Evolutionary conservation across 352 stramenopile genomes (phyloP), one percentile per base, ranked within the genome.

Genomic region (Phytophthora megakarya): DNA sequence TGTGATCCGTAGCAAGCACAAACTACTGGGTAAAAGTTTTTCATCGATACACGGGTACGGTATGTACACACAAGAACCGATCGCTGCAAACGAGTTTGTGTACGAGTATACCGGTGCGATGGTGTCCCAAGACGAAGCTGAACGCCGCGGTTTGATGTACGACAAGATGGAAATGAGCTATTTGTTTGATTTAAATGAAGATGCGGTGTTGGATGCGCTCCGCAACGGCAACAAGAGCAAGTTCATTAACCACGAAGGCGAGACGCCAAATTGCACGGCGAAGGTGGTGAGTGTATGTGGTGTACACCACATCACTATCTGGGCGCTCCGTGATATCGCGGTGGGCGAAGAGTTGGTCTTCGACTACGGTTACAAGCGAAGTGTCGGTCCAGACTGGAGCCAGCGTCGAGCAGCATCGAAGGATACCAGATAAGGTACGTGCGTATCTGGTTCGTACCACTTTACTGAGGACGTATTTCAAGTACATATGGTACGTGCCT

Each of bases 191-290:
- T 51, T 97, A 35, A 96, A 91, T 50, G 82, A 87, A 40, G 92
- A 98, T 26, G 80, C 76, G 21, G 81, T 92, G 22, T 63, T 98
- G 22, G 95, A 98, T 62, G 92, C 93, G 1, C 77, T 92, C 22
- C 82, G 87, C 21, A 88, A 87, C 28, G 93, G 95, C 22, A 98
- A 98, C 78, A 97, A 98, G 67, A 91, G 80, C 52, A 89, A 94
- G 52, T 98, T 96, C 56, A 81, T 88, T 12, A 96, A 97, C 63
- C 90, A 98, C 61, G 58, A 66, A 0, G 53, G 58, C 10, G 73
- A 78, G 1, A 53, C 68, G 0, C 81, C 86, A 0, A 98, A 97
- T 54, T 94, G 84, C 51, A 73, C 79, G 43, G 75, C 85, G 1
- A 85, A 86, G 54, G 86, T 92, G 32, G 75, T 95, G 32, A 76